phyloP scores from a whole-genome alignment of 2,329 filamentous ascomycete genomes.

The Calycina herbarum region DNA sequence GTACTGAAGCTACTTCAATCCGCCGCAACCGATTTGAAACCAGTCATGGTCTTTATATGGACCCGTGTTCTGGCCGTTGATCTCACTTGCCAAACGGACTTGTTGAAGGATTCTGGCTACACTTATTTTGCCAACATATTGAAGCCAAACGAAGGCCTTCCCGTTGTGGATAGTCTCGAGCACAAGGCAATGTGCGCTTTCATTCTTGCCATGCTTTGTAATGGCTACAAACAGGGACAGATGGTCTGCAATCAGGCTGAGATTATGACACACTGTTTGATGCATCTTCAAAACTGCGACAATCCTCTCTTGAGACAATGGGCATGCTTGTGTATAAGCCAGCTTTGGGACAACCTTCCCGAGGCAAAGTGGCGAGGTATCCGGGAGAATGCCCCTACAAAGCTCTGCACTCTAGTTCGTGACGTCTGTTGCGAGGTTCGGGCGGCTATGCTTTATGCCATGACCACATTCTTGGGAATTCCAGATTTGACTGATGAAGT shows the following conservation, averaged over 20 bases:
- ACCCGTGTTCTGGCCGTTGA: conserved; percentile 93
- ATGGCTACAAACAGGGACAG: conserved; percentile 88
- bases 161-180: conserved; percentile 84
- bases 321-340: conserved; percentile 93
- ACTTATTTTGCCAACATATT: conserved; percentile 95
- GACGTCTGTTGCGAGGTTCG: conserved; percentile 91
- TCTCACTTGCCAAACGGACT: conserved; percentile 85
- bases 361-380: conserved; percentile 98
- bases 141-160: conserved; percentile 78
- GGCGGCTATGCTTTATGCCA: conserved; percentile 87
- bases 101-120: conserved; percentile 96
- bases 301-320: conserved; percentile 91
- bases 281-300: conserved; percentile 79
- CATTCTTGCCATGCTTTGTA: conserved; percentile 95
- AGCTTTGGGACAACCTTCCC: conserved; percentile 86
- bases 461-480: conserved; percentile 93
- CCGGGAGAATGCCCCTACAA: conserved; percentile 74
- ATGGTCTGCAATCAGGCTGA: conserved; percentile 88
- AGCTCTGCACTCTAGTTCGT: conserved; percentile 76
- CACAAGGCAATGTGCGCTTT: conserved; percentile 99
- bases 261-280: conserved; percentile 83
- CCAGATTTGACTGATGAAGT: conserved; percentile 90
- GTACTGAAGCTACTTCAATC: conserved; percentile 97
- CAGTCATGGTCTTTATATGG: conserved; percentile 99
- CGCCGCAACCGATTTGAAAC: conserved; percentile 89